Evolutionary conservation across 2,329 filamentous ascomycete genomes (phyloP).

Genomic region (Clarireedia monteithiana): DNA sequence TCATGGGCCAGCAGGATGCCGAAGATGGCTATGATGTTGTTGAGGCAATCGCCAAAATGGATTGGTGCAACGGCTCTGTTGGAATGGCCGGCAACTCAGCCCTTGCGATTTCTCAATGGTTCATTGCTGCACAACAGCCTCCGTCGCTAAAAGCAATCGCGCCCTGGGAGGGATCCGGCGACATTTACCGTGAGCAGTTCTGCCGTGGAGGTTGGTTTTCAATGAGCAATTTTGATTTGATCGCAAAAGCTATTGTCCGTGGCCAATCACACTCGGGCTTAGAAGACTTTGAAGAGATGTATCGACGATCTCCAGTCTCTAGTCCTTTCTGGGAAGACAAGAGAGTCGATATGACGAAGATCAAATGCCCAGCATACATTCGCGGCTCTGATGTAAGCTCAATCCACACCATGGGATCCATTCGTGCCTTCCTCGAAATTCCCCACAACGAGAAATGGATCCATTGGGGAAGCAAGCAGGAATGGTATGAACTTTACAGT

Average conservation of each 20-base stretch:
- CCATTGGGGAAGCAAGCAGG: conserved; percentile 28
- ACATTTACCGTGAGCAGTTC: conserved; percentile 14
- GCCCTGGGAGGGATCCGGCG: conserved; percentile 16
- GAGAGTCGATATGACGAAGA: conserved; percentile 4
- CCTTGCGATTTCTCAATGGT: conserved; percentile 24
- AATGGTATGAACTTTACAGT: conserved; percentile 38
- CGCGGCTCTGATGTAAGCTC: not conserved
- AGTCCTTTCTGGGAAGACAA: conserved; percentile 16
- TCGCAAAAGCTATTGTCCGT: not conserved
- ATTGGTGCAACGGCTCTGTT: conserved; percentile 23
- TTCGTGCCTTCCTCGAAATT: not conserved
- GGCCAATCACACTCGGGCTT: not conserved
- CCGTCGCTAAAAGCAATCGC: conserved; percentile 13
- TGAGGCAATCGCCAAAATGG: conserved; percentile 18
- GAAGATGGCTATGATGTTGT: conserved; percentile 24
- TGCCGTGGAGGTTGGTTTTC: conserved; percentile 10
- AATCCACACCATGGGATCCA: conserved; percentile 7
- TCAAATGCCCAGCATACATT: conserved; percentile 14
- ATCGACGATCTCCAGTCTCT: conserved; percentile 2
- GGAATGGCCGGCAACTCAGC: conserved; percentile 23
- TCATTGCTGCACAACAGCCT: conserved; percentile 16
- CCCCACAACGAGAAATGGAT: conserved; percentile 9
- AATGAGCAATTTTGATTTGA: not conserved
- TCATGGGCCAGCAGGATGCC: not conserved
- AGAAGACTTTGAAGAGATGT: conserved; percentile 12